Conservation (phyloP, 805 yeast genomes). For the Cephaloascus fragrans region DNA sequence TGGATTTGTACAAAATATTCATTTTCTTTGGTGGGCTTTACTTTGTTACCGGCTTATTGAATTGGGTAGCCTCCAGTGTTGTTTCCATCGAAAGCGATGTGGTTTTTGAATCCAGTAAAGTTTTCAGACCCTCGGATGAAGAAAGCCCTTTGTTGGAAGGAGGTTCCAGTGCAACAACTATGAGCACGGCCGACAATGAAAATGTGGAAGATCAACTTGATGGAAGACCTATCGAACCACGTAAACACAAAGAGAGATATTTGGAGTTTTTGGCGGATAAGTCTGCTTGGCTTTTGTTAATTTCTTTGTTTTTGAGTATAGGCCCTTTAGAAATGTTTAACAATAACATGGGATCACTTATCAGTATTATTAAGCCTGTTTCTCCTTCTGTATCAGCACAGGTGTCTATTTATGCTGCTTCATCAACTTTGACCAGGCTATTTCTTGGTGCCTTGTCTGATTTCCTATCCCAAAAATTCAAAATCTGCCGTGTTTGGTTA, state of each 20-base stretch:
- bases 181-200: neutral
- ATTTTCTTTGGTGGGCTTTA: slow-evolving; percentile 42
- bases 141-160: slow-evolving; percentile 18
- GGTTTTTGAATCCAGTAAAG: slow-evolving; percentile 19
- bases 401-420: slow-evolving; percentile 52
- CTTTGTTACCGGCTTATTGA: slow-evolving; percentile 43
- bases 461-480: slow-evolving; percentile 25
- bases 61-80: slow-evolving; percentile 55
- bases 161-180: too few species aligned
- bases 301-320: slow-evolving; percentile 53
- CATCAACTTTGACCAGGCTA: slow-evolving; percentile 66
- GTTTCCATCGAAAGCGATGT: slow-evolving; percentile 49
- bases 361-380: slow-evolving; percentile 25
- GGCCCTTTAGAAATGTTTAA: slow-evolving; percentile 85
- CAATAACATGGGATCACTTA: slow-evolving; percentile 71
- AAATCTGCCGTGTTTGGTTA: slow-evolving; percentile 23
- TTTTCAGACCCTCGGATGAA: slow-evolving; percentile 11
- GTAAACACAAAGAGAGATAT: slow-evolving; percentile 22
- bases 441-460: slow-evolving; percentile 64
- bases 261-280: slow-evolving; percentile 36
- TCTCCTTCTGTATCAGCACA: slow-evolving; percentile 25
- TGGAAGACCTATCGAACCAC: slow-evolving; percentile 20
- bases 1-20: slow-evolving; percentile 46
- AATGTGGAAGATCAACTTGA: neutral
- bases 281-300: slow-evolving; percentile 53